Percentiles rank a stretch among this genome's conserved stretches.
phyloP scores from a whole-genome alignment of 805 yeast species.

The Kuraishia piskuri region DNA sequence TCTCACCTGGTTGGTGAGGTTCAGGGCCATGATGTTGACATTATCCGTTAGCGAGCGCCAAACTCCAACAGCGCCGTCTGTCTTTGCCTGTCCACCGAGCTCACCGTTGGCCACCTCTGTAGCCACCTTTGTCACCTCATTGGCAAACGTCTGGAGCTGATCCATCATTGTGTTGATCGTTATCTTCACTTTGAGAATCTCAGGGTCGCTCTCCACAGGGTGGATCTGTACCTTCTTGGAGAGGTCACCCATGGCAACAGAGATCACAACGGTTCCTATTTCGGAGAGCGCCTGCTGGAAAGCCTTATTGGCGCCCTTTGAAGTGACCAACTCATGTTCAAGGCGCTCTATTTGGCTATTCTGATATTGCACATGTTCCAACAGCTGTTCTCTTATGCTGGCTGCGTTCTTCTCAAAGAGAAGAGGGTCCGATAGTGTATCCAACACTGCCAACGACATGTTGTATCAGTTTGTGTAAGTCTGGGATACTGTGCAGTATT shows the following conservation, averaged over 20 bases:
- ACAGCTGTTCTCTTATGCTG: neutral
- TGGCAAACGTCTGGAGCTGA: conserved; percentile 72
- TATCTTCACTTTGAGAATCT: conserved; percentile 68
- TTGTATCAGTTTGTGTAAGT: no score
- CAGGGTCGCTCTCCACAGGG: conserved; percentile 67
- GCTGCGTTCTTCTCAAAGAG: conserved; percentile 1
- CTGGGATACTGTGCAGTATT: neutral
- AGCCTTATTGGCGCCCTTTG: conserved; percentile 50
- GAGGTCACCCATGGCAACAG: conserved; percentile 85
- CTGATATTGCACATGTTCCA: neutral
- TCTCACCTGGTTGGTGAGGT: conserved; percentile 78
- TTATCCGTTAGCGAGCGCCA: conserved; percentile 83
- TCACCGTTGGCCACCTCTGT: conserved; percentile 89
- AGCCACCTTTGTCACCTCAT: conserved; percentile 77
- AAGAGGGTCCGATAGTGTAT: neutral
- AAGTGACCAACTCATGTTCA: neutral
- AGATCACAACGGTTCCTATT: conserved; percentile 78
- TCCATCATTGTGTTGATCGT: conserved; percentile 88
- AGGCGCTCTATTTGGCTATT: neutral
- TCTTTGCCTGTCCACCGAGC: conserved; percentile 82
- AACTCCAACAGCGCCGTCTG: conserved; percentile 78
- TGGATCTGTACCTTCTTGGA: conserved; percentile 73
- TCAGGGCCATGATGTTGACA: conserved; percentile 82
- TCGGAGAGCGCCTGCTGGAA: conserved; percentile 66
- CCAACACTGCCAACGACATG: neutral